Evolutionary conservation across 331 rosid species (phyloP), one percentile per base, ranked within the genome.

Genomic region (Quercus tomentella): DNA sequence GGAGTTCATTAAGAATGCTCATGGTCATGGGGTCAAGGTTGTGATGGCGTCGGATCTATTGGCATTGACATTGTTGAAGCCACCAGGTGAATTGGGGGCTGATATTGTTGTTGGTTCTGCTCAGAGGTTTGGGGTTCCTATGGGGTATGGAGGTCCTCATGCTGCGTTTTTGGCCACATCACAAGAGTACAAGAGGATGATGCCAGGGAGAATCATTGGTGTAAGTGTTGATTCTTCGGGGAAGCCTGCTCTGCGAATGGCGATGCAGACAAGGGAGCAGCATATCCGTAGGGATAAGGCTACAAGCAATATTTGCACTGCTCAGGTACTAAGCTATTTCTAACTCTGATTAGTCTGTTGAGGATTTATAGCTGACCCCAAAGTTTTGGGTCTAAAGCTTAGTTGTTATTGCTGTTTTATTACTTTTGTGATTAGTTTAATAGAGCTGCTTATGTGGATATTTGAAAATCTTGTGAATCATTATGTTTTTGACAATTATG

Each of bases 131-230:
- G 98, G 98, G n/a, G 98, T 94, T 74, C 98, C 98, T 0, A 94
- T 94, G 98, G 98, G 98, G 41, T 94, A 94, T 84, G 98, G 98
- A 66, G 98, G 98, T 61, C 98, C 98, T 75, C 98, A 94, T 89
- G 98, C 98, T 0, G 98, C 97, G 20, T 94, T 94, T 74, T 31
- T 94, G 83, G 98, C 98, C 37, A 94, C 98, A 20, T 94, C 98
- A 9, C 97, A 92, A 80, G 98, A 94, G 83, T 94, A 94, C 82
- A 94, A 94, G 93, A 89, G 98, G 88, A 91, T 94, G 98, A 94
- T 94, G 98, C 98, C 98, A 0, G 98, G 98, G 33, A 86, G 98
- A 80, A 94, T 94, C 76, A 94, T 92, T 15, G 97, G 97, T 73
- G 83, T 94, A 15, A 94, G 97, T 80, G 92, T 94, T 71, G 97